Evolutionary conservation across 2,329 filamentous ascomycete genomes (phyloP), one percentile per base, ranked within the genome.

Genomic region (Penicillium vulpinum): DNA sequence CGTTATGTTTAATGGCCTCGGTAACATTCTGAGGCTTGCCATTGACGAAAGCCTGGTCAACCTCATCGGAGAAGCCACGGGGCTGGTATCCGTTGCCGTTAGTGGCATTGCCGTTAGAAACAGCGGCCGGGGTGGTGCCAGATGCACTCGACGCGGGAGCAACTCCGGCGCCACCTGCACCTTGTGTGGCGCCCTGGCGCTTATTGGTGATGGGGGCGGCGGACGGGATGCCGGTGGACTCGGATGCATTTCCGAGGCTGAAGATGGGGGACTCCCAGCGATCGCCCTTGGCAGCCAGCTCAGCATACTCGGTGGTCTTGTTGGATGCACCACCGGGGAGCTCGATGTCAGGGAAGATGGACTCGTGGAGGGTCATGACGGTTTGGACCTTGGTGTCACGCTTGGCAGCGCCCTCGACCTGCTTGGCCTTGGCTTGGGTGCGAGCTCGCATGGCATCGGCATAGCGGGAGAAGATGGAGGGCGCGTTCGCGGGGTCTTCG

Each of bases 251-350:
- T 46, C 94, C 93, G 66, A 97, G 88, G 58, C 86, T 88, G 80
- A 99, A 99, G 69, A 99, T 86, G 10, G 93, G 91, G 59, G 90
- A 95, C 81, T 96, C 89, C 94, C 94, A 99, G 75, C 87, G 88
- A 54, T 96, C 90, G 51, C 94, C 94, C 85, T 94, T 91, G 64
- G 81, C 81, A 9, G 93, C 91, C 56, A 96, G 83, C 22, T 97
- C 86, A 78, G 87, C 91, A 83, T 95, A 97, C 76, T 96, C 91
- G 24, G 91, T 95, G 10, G 93, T 92, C 85, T 96, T 97, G 79
- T 86, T 88, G 66, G 90, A 94, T 73, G 97, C 93, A 54, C 92
- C 92, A 31, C 90, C 90, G 26, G 92, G 92, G 6, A 99, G 82
- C 56, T 87, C 83, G 71, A 99, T 88, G 71, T 93, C 81, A 70